Conservation (phyloP, 2,329 filamentous ascomycete genomes). For the Tolypocladium ophioglossoides region DNA sequence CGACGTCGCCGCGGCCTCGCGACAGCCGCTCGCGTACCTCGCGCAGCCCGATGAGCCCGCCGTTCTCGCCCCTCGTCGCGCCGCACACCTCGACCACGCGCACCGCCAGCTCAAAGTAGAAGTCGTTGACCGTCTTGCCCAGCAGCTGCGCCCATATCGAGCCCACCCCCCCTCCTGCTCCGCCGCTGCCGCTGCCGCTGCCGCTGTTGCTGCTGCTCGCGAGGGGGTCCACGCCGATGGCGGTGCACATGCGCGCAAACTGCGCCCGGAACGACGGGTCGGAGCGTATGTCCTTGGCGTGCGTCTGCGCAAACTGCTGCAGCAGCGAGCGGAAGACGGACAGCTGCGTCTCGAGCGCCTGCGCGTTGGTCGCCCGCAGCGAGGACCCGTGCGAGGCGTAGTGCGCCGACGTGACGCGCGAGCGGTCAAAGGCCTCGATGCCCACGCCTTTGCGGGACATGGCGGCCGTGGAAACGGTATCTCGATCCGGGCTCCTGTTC, state of each 20-base stretch:
- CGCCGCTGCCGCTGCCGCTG: slow-evolving; percentile 21
- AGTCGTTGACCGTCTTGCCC: slow-evolving; percentile 88
- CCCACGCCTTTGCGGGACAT: slow-evolving; percentile 79
- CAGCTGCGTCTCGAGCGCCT: slow-evolving; percentile 83
- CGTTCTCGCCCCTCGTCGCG: slow-evolving; percentile 79
- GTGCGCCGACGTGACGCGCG: slow-evolving; percentile 73
- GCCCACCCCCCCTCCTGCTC: slow-evolving; percentile 28
- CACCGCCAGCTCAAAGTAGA: slow-evolving; percentile 97
- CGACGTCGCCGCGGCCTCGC: slow-evolving; percentile 18
- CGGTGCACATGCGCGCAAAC: slow-evolving; percentile 96
- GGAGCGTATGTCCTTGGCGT: slow-evolving; percentile 91
- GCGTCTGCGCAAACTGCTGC: slow-evolving; percentile 89
- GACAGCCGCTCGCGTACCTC: slow-evolving; percentile 72
- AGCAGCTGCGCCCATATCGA: slow-evolving; percentile 91
- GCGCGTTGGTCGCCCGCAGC: slow-evolving; percentile 74
- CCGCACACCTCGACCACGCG: slow-evolving; percentile 88
- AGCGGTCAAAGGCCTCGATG: slow-evolving; percentile 80
- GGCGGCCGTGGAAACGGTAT: not conserved
- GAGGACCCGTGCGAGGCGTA: slow-evolving; percentile 83
- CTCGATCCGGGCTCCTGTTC: not conserved
- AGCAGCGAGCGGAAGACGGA: slow-evolving; percentile 92
- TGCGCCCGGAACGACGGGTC: slow-evolving; percentile 92
- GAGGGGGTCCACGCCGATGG: slow-evolving; percentile 91
- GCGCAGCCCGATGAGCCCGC: slow-evolving; percentile 74
- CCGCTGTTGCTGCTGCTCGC: slow-evolving; percentile 34